Evolutionary conservation across 768 basidiomycete genomes (phyloP), one percentile per base, ranked within the genome.

Genomic region (Clavaria fumosa): DNA sequence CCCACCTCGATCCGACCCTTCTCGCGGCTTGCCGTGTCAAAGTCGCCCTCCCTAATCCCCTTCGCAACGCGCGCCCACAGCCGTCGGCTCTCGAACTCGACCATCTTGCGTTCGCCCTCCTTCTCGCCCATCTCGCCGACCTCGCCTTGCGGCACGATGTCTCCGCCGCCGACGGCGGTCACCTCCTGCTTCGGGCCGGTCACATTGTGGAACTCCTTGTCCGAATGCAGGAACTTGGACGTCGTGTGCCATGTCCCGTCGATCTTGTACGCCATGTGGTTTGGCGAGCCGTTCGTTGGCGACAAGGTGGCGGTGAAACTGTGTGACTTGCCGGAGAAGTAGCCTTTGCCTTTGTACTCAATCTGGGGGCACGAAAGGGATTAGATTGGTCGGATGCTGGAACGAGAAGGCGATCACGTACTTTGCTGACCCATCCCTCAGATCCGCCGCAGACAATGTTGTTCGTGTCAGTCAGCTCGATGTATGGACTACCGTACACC

Each of bases 281-380:
- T 54, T 50, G n/a, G 52, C 55, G 11, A 30, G 7, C 37, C 31
- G 21, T 42, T 41, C n/a, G 46, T 44, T 56, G 70, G 71, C 0
- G 67, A 53, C n/a, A 88, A 54, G 1, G 66, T 66, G 7, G 93
- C 88, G 56, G 89, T 91, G 72, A 90, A 95, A 3, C 76, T 65
- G 61, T 99, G 93, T 3, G 85, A 75, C 55, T 89, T 91, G 39
- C 93, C 91, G 23, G 75, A 72, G 54, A 96, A 86, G 62, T 91
- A 97, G 19, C 91, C 93, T 52, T 86, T 88, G 56, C 91, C 93
- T 53, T 89, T 88, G 68, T 93, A 97, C 46, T 93, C 86, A 55
- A 96, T 78, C 54, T 42, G 15, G 6, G 21, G 20, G 23, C 10
- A 34, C 7, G 12, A 24, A 10, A 17, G 24, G 14, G 37, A 31